Evolutionary conservation across 164 flowering plant species (phyloP), one percentile per base, ranked within the genome.

Genomic region (Malania oleifera): DNA sequence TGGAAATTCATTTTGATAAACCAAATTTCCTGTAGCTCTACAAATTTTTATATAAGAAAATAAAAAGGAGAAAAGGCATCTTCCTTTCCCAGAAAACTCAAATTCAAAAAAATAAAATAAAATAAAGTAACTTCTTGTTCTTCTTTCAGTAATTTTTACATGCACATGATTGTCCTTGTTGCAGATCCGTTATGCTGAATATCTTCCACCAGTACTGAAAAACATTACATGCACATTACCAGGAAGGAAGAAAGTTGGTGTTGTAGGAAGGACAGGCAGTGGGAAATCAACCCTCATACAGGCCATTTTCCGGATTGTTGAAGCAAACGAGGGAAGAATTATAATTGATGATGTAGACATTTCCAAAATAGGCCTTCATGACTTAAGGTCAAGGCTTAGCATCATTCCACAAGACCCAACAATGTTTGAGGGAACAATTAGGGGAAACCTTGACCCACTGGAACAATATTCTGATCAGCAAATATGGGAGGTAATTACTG

Each of bases 321-420:
- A 91, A 62, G 87, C 98, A 7, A 70, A 71, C 68, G 82, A 82
- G 41, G 98, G 95, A 57, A 86, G 70, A 67, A 89, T 91, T 56
- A 45, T 71, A 31, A 91, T 91, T 55, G 98, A 91, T 59, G 77
- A 59, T 54, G 82, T 87, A 19, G 92, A 91, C 61, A 85, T 87
- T 25, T 70, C 75, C 65, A 80, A 70, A 69, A 83, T 91, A 35
- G 96, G 96, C 50, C 96, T 89, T 39, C 95, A 91, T 66, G 98
- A 91, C 67, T 71, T 89, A 69, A 82, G 98, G 71, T 71, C 86
- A 43, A 82, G 87, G 62, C 84, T 91, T 24, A 83, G 96, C 73
- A 91, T 89, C 73, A 91, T 91, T 11, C 98, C 98, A 8, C 98
- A 91, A 58, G 98, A 91, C 63, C 96, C 96, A 29, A 74, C 92